Conservation (phyloP, 176 grass and related monocot species). For the Musa itinerans region DNA sequence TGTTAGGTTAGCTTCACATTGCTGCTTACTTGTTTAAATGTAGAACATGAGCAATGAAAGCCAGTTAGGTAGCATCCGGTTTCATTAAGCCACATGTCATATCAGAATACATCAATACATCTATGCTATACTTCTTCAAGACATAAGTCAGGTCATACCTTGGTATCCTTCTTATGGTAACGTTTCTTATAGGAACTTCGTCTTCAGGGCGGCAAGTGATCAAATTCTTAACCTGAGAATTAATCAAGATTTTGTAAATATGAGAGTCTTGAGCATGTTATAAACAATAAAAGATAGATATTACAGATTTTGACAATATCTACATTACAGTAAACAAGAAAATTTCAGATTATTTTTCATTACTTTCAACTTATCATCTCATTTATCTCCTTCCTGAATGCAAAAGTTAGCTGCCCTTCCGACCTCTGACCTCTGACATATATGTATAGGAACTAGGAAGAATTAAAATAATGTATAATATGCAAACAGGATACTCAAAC, state of each 20-base stretch:
- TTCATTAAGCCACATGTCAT: neutral
- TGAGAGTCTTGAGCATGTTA: neutral
- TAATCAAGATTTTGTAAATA: neutral
- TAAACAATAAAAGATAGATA: neutral
- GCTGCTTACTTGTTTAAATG: neutral
- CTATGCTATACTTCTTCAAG: neutral
- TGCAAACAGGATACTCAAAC: too few relatives aligned
- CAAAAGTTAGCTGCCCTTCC: neutral
- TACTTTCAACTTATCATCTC: constrained; percentile 9
- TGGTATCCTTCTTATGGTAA: constrained; percentile 96
- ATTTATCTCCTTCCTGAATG: neutral
- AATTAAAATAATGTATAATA: too few relatives aligned
- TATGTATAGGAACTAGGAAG: too few relatives aligned
- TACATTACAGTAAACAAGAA: constrained; percentile 7
- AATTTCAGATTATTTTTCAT: neutral
- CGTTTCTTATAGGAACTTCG: constrained; percentile 68
- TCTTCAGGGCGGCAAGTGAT: constrained; percentile 74
- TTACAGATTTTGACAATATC: neutral
- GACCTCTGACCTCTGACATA: too few relatives aligned
- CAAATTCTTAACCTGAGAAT: constrained; percentile 83
- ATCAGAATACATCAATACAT: neutral
- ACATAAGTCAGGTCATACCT: constrained; percentile 43
- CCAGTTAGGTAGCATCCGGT: neutral
- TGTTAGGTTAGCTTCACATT: neutral
- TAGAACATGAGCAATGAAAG: neutral